Conservation (phyloP, 164 flowering plant genomes). For the Euptelea pleiosperma region DNA sequence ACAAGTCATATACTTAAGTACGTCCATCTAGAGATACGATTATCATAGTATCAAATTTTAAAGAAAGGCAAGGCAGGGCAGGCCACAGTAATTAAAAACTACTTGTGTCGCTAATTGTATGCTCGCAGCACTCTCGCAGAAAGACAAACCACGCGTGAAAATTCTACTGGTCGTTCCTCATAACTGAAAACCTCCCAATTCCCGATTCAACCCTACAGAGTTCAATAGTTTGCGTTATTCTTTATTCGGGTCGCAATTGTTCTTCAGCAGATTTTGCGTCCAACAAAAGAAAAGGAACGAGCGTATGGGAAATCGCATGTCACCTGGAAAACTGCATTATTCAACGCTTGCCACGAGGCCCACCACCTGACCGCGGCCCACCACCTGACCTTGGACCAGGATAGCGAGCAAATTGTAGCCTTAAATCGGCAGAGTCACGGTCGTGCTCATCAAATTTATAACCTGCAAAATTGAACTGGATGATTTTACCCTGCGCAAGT, state of each 20-base stretch:
- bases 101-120: slow-evolving; percentile 4
- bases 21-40: neutral
- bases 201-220: slow-evolving; percentile 52
- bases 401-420: slow-evolving; percentile 91
- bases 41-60: slow-evolving; percentile 1
- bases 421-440: slow-evolving; percentile 61
- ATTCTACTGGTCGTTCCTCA: slow-evolving; percentile 7
- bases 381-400: slow-evolving; percentile 97
- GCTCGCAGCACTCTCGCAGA: slow-evolving; percentile 6
- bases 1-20: neutral
- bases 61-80: neutral
- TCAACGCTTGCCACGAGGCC: slow-evolving; percentile 81
- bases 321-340: slow-evolving; percentile 50
- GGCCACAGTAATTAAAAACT: neutral
- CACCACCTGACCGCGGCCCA: slow-evolving; percentile 91
- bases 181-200: slow-evolving; percentile 14
- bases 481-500: slow-evolving; percentile 44
- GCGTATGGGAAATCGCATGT: slow-evolving; percentile 22
- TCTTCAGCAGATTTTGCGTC: slow-evolving; percentile 15
- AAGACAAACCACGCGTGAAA: slow-evolving; percentile 9
- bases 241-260: too few species aligned
- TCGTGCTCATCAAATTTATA: slow-evolving; percentile 88
- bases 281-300: slow-evolving; percentile 25
- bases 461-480: slow-evolving; percentile 80
- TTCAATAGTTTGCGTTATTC: slow-evolving; percentile 23